Conservation (phyloP, 768 basidiomycete species). For the Suillus spraguei region DNA sequence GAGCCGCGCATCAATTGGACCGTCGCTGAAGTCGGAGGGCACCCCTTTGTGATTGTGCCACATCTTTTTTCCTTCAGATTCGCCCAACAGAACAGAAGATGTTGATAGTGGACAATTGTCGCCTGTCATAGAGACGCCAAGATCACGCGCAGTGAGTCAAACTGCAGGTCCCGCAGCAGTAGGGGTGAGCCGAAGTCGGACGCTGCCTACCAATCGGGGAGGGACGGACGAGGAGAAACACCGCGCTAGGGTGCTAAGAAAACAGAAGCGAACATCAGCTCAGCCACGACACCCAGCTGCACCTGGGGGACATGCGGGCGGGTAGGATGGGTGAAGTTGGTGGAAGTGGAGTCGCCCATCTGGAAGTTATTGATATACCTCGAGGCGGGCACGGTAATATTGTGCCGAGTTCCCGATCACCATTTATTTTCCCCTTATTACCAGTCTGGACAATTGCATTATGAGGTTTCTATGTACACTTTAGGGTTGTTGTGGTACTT, state of each 20-base stretch:
- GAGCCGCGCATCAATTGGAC: conserved; percentile 31
- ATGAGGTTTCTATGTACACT: neutral
- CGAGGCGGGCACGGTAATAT: neutral
- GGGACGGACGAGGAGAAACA: conserved; percentile 39
- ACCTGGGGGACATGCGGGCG: conserved; percentile 9
- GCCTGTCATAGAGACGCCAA: conserved; percentile 49
- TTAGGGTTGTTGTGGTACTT: neutral
- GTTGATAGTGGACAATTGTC: conserved; percentile 42
- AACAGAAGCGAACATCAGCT: conserved; percentile 51
- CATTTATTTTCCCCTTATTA: neutral
- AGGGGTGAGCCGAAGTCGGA: conserved; percentile 62
- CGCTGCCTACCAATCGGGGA: conserved; percentile 48
- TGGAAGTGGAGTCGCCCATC: neutral
- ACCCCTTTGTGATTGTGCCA: conserved; percentile 17
- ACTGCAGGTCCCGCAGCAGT: conserved; percentile 31
- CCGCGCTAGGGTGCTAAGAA: conserved; percentile 46
- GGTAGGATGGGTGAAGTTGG: neutral
- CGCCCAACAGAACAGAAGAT: conserved; percentile 21
- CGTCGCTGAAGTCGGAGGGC: conserved; percentile 24
- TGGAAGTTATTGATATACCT: conserved; percentile 12
- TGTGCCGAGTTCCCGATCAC: neutral
- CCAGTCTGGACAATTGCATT: conserved; percentile 1
- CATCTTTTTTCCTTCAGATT: conserved; percentile 23
- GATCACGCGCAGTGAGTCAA: conserved; percentile 31
- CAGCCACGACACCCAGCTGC: conserved; percentile 31